Evolutionary conservation across 306 rosid genomes (phyloP), one percentile per base, ranked within the genome.

Genomic region (Vachellia pachyceras): DNA sequence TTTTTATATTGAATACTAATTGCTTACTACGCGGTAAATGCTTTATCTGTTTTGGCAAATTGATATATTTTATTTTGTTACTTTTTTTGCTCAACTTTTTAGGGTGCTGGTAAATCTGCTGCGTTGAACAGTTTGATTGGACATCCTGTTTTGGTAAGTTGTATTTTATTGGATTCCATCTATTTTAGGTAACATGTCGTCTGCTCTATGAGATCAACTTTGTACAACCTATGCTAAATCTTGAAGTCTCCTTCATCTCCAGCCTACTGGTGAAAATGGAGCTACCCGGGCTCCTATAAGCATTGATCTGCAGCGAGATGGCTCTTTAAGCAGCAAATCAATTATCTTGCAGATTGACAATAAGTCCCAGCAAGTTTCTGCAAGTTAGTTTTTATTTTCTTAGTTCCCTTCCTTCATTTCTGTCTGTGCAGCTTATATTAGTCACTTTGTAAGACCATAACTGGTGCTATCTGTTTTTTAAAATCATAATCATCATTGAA

Each of bases 211-310:
- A 57, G 10, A 77, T 76, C 72, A 35, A n/a, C 0, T n/a, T 20
- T 72, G 29, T 22, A 50, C 42, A 17, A 60, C 50, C 5, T 7
- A 29, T 44, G 73, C 40, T 79, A 6, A 65, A 82, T 79, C 45
- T 46, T 46, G 42, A 46, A 57, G 65, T 72, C 36, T 5, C 5
- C 80, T 67, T 87, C 54, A 77, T 40, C 50, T 88, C 35, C 92
- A 95, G 99, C 99, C 99, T 68, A 95, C 99, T 9, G 98, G 98
- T 78, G 99, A 95, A 83, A 95, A 93, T 77, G 99, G 99, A 71
- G 99, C 97, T 72, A 95, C 99, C 3, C 90, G 97, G 14, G 98
- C 98, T 80, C 99, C 98, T 40, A 93, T 95, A 71, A 87, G 89
- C 86, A 90, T 95, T 78, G 97, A 93, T 88, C 89, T 95, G 61